These are phyloP conservation scores for Phaffomyces antillensis DNA, from an alignment of 805 yeast species.

Conservation along the genomic window DNA sequence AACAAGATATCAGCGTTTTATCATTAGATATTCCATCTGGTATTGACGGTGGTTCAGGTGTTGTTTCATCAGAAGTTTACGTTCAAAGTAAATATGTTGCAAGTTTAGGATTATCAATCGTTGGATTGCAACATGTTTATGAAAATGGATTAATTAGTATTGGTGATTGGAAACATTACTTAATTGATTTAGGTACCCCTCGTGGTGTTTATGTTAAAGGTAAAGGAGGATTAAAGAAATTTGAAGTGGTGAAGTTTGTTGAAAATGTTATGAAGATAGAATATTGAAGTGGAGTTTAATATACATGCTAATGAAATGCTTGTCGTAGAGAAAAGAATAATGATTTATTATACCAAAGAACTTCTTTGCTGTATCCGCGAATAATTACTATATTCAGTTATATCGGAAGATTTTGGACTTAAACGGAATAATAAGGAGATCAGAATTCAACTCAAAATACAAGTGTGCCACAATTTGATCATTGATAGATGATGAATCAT, in stretches of 20 bases:
- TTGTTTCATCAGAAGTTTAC: constrained; percentile 24
- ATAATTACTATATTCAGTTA: no score
- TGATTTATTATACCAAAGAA: no score
- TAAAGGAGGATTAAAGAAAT: constrained; percentile 36
- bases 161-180: constrained; percentile 47
- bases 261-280: not conserved
- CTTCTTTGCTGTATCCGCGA: no score
- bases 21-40: constrained; percentile 83
- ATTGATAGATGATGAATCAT: no score
- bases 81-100: constrained; percentile 51
- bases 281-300: no score
- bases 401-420: no score
- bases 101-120: constrained; percentile 67
- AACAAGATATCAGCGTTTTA: constrained; percentile 34
- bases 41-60: constrained; percentile 75
- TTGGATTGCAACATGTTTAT: constrained; percentile 55
- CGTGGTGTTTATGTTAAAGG: constrained; percentile 39
- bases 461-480: no score
- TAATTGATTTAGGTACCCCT: constrained; percentile 70
- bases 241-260: constrained; percentile 24
- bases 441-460: no score
- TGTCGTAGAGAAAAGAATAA: no score
- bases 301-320: no score
- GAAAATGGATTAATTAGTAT: constrained; percentile 42
- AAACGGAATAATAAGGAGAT: no score